Conservation (phyloP, 352 stramenopile species). For the Phytophthora vignae region DNA sequence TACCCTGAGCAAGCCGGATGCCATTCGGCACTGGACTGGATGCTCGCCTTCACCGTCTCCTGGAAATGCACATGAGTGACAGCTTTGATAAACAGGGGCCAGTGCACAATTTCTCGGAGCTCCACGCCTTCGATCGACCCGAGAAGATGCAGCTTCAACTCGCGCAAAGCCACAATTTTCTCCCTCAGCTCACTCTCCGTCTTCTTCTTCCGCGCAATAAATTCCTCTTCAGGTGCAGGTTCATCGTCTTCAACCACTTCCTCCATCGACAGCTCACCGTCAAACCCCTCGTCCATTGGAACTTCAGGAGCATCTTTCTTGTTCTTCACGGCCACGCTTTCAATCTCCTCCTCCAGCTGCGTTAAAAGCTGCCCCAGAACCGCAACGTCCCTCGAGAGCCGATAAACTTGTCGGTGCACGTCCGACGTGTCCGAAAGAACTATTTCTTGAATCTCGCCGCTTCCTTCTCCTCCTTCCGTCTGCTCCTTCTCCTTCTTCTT, state of each 20-base stretch:
- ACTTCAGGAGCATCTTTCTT: slow-evolving; percentile 1
- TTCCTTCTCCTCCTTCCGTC: slow-evolving; percentile 13
- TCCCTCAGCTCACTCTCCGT: slow-evolving; percentile 36
- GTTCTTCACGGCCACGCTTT: slow-evolving; percentile 11
- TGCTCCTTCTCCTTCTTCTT: slow-evolving; percentile 15
- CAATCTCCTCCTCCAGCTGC: slow-evolving; percentile 56
- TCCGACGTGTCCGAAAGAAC: slow-evolving; percentile 35
- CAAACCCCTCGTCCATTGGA: slow-evolving; percentile 1
- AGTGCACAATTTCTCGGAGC: slow-evolving; percentile 52
- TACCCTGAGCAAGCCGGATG: slow-evolving; percentile 63
- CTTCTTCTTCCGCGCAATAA: slow-evolving; percentile 35
- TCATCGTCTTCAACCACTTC: slow-evolving; percentile 15
- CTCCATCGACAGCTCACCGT: slow-evolving; percentile 17
- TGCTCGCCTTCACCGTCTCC: slow-evolving; percentile 27
- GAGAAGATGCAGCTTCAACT: slow-evolving; percentile 60
- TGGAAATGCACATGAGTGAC: slow-evolving; percentile 62
- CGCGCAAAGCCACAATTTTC: slow-evolving; percentile 41
- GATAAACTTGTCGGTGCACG: slow-evolving; percentile 43
- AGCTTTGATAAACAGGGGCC: slow-evolving; percentile 66
- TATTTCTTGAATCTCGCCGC: background rate
- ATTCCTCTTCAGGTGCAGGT: slow-evolving; percentile 15
- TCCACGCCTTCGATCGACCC: slow-evolving; percentile 68
- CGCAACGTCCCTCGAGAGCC: slow-evolving; percentile 40
- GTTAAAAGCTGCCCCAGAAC: slow-evolving; percentile 46
- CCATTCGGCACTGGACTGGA: slow-evolving; percentile 33